phyloP scores from a whole-genome alignment of 1,284 basidiomycete species.

The Melampsora abietis-canadensis region DNA sequence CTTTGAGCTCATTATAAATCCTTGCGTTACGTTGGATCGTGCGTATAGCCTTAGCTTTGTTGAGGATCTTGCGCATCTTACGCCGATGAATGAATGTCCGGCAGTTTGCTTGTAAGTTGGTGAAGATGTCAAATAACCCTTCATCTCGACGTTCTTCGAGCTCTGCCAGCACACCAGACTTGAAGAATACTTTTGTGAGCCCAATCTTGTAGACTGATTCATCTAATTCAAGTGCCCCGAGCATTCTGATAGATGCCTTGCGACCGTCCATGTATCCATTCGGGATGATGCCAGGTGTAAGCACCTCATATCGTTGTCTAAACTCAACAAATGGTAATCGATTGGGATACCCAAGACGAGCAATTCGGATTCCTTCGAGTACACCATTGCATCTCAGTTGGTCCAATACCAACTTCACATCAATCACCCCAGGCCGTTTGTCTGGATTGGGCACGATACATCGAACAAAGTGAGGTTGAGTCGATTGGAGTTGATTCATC shows the following conservation, averaged over 20 bases:
- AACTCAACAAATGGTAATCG: constrained; percentile 95
- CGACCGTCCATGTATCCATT: constrained; percentile 95
- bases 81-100: constrained; percentile 81
- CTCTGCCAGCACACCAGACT: constrained; percentile 95
- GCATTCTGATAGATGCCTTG: constrained; percentile 89
- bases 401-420: constrained; percentile 91
- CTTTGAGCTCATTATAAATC: constrained; percentile 78
- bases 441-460: constrained; percentile 94
- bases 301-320: constrained; percentile 90
- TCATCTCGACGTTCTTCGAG: constrained; percentile 88
- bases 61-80: constrained; percentile 91
- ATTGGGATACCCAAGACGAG: constrained; percentile 94
- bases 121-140: constrained; percentile 82
- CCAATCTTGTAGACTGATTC: constrained; percentile 82
- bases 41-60: constrained; percentile 82
- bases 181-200: constrained; percentile 98
- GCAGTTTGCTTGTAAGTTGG: constrained; percentile 77
- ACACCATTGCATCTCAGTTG: constrained; percentile 98
- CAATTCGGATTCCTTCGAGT: constrained; percentile 96
- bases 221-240: constrained; percentile 83
- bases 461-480: constrained; percentile 96
- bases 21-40: constrained; percentile 92
- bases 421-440: constrained; percentile 88
- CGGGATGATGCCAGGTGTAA: constrained; percentile 87
- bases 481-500: constrained; percentile 85